Evolutionary conservation across 257 asterid species (phyloP), one percentile per base, ranked within the genome.

Genomic region (Oldenlandia corymbosa): DNA sequence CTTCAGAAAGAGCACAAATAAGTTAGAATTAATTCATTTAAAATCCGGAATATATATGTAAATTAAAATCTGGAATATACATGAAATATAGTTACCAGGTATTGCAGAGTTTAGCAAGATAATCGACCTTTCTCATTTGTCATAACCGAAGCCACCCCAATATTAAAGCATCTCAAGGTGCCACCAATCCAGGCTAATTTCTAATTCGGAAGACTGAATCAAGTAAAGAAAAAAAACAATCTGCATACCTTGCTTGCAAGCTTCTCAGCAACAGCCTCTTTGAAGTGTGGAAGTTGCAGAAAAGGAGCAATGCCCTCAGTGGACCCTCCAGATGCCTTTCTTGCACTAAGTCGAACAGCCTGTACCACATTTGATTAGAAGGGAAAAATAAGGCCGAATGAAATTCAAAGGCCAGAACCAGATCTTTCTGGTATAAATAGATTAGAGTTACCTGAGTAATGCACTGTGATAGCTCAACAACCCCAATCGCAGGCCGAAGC

Each of bases 211-310:
- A 23, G n/a, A 17, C 21, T 45, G 53, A 57, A 45, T 27, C 28
- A 17, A 28, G 43, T 30, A n/a, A 36, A 41, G 42, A 31, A 20
- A 47, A 24, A 13, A 10, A 61, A 46, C 32, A 5, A 2, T 50
- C 51, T 14, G 58, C 53, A 61, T 72, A 87, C 99, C 95, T 92
- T 89, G 67, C 85, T 79, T 32, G 76, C 52, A 61, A 89, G 71
- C 70, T 81, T 89, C 74, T 86, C 81, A 12, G 90, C 73, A 49
- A 77, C 79, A 14, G 83, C 89, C 42, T 87, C 99, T 60, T 67
- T 83, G 76, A 89, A 85, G 77, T 92, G 89, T 7, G 97, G 99
- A 73, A 92, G 96, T 79, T 92, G 99, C 68, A 92, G 75, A 78
- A 89, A 88, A 12, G 99, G 83, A 71, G 91, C 94, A 73, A 71